Evolutionary conservation across 352 stramenopile genomes (phyloP).

Genomic region (Globisporangium ultimum): DNA sequence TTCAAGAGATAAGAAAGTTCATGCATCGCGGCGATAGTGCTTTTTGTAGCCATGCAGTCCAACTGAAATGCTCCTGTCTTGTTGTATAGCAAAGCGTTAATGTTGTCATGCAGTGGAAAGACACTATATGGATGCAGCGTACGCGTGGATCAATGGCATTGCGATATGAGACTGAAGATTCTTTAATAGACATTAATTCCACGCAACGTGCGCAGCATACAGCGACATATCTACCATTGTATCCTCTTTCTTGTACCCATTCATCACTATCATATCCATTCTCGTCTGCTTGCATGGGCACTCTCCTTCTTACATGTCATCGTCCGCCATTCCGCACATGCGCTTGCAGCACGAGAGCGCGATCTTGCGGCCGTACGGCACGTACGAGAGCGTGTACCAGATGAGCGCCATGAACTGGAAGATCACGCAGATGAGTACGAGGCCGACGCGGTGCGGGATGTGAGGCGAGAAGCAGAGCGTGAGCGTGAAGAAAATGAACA

Average conservation of each 20-base stretch:
- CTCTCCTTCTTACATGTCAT: conserved; percentile 29
- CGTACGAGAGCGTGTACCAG: conserved; percentile 89
- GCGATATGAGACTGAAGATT: no score
- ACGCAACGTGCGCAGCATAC: no score
- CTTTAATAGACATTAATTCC: no score
- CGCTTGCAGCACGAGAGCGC: conserved; percentile 64
- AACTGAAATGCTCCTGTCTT: no score
- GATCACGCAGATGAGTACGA: conserved; percentile 73
- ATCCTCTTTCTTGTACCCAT: not conserved
- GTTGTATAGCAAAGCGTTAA: no score
- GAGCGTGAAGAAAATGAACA: conserved; percentile 78
- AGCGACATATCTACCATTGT: no score
- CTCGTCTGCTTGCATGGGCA: not conserved
- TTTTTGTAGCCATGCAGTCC: no score
- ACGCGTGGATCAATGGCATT: no score
- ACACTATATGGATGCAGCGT: no score
- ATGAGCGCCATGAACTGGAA: conserved; percentile 76
- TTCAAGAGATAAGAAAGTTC: no score
- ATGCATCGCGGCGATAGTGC: no score
- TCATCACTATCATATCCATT: not conserved
- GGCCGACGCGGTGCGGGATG: conserved; percentile 61
- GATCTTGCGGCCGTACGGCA: conserved; percentile 82
- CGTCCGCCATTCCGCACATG: conserved; percentile 40
- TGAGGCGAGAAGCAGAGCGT: conserved; percentile 66
- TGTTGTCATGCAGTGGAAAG: no score